Conservation (phyloP, 768 basidiomycete species). For the Gloeostereum incarnatum region DNA sequence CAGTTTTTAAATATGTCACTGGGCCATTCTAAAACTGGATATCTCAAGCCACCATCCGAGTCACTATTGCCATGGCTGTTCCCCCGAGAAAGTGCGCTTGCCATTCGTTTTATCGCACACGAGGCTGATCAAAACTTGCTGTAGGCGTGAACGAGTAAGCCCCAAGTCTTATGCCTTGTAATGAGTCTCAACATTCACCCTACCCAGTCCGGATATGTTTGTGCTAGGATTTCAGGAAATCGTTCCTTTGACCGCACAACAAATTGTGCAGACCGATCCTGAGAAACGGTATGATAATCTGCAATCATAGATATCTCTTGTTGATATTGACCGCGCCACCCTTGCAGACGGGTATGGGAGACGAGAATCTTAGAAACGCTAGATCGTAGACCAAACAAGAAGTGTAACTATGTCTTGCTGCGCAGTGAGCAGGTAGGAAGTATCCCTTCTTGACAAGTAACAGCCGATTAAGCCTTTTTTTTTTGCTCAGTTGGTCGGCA, state of each 20-base stretch:
- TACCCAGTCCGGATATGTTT: constrained; percentile 74
- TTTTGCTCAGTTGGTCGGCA: constrained; percentile 75
- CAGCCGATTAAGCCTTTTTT: constrained; percentile 7
- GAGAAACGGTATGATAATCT: constrained; percentile 61
- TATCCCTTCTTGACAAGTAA: neutral
- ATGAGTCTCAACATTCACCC: constrained; percentile 8
- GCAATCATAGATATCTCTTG: neutral
- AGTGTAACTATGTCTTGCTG: constrained; percentile 71
- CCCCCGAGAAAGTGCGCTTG: constrained; percentile 60
- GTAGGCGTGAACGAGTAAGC: constrained; percentile 40
- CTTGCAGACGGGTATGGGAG: constrained; percentile 80
- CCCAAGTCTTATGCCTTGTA: neutral
- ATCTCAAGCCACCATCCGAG: constrained; percentile 65
- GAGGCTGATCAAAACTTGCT: neutral
- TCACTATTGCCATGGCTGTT: constrained; percentile 87
- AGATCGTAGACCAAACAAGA: constrained; percentile 57
- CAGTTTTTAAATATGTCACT: constrained; percentile 1
- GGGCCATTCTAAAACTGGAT: constrained; percentile 4
- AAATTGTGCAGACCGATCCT: constrained; percentile 93
- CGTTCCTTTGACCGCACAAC: constrained; percentile 94
- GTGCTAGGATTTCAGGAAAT: constrained; percentile 95
- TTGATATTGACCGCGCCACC: constrained; percentile 1
- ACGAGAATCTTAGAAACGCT: constrained; percentile 70
- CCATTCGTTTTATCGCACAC: constrained; percentile 1
- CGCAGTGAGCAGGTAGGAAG: constrained; percentile 79